Evolutionary conservation across 1,284 basidiomycete species (phyloP).

Genomic region (Apiotrichum porosum): DNA sequence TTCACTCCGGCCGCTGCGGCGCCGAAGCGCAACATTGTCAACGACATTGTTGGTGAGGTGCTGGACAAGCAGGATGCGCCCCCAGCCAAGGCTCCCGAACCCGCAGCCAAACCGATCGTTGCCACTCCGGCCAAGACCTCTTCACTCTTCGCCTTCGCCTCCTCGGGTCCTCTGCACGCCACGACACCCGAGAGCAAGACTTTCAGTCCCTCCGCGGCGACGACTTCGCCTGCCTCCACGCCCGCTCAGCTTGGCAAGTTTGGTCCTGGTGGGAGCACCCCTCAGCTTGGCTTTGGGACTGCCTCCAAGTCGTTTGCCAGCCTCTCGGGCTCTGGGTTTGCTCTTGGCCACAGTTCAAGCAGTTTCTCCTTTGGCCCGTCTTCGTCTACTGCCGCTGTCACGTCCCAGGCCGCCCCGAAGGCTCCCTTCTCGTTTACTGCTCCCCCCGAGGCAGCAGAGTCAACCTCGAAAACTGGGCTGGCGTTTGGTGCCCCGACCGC

Average conservation of each 20-base stretch:
- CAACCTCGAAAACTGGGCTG: no score
- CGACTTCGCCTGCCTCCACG: constrained; percentile 16
- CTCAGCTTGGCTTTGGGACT: constrained; percentile 32
- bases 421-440: no score
- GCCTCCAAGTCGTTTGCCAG: no score
- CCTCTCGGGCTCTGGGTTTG: no score
- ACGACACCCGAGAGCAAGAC: constrained; percentile 36
- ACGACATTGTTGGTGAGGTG: constrained; percentile 28
- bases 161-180: constrained; percentile 33
- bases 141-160: constrained; percentile 37
- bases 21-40: constrained; percentile 19
- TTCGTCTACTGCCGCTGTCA: neutral
- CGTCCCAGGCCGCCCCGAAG: no score
- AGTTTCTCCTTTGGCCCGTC: constrained; percentile 20
- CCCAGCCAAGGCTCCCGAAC: neutral
- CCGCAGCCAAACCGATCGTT: constrained; percentile 17
- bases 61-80: neutral
- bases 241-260: constrained; percentile 41
- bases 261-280: constrained; percentile 35
- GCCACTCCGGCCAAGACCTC: constrained; percentile 5
- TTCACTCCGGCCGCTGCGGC: constrained; percentile 5
- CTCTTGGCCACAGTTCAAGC: constrained; percentile 20
- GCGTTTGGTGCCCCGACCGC: no score
- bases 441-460: no score
- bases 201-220: constrained; percentile 25